Base-by-base conservation (phyloP, 106 monocot species). In the Acanthochlamys bracteata region DNA sequence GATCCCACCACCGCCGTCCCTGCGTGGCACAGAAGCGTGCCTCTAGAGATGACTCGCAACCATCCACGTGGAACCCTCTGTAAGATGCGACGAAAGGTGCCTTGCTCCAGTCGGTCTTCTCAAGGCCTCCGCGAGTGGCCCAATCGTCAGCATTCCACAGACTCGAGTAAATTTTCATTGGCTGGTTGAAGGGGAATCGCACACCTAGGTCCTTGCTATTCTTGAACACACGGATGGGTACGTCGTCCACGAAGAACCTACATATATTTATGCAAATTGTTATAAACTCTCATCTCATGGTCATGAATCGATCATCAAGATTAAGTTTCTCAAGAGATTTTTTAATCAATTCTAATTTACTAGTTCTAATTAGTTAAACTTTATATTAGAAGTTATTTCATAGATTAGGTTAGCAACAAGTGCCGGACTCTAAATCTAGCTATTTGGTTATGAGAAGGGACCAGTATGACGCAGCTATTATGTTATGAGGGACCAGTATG, bases 111-210 rank as follows among this genome's bases (percentile, higher is more conserved):
- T 66, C 39, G 27, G 66, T 66, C 53, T 66, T 66, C 66, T 66
- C 66, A 15, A 66, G 66, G 15, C 66, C 66, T 16, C 66, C 66
- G 27, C 66, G 51, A 1, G 66, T 66, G 1, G 66, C 66, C 66
- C 66, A 66, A 33, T 66, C 66, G 54, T 66, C 66, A 39, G 66
- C 66, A 19, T 66, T 66, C 66, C 66, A 66, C 33, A 66, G 53
- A 53, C 66, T 66, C 7, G 66, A 66, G 54, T 66, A 66, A 53
- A 66, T 53, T 53, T 66, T 66, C 66, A 66, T 66, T 8, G 66
- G 66, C 53, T 66, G 66, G 53, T 66, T 53, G 53, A 66, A 66
- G 17, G 66, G 66, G 53, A n/a, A 66, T 9, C 66, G 51, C 25
- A 66, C 66, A 10, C 66, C 66, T 9, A 66, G 23, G 39, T 66